Conservation (phyloP, 2,329 filamentous ascomycete species). For the Fusarium sp. region DNA sequence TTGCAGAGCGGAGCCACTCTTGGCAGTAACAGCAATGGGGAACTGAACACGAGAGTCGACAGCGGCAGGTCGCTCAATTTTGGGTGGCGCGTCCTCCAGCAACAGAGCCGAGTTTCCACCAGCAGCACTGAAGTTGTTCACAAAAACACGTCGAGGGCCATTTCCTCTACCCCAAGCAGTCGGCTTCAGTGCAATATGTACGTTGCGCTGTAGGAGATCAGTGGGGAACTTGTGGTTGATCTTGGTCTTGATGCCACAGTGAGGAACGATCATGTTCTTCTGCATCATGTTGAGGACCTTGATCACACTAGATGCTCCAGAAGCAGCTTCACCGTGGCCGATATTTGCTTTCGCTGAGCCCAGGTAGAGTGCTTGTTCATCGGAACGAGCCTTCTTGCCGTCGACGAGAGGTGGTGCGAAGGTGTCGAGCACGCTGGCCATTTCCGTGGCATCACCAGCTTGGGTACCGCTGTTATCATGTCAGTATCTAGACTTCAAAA, state of each 20-base stretch:
- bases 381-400: conserved; percentile 16
- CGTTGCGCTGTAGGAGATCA: conserved; percentile 51
- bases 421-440: conserved; percentile 76
- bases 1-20: conserved; percentile 16
- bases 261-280: conserved; percentile 61
- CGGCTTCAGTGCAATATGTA: conserved; percentile 65
- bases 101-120: conserved; percentile 78
- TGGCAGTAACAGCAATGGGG: conserved; percentile 22
- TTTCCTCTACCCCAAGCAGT: conserved; percentile 59
- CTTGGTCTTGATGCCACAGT: conserved; percentile 63
- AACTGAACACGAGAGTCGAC: conserved; percentile 50
- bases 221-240: conserved; percentile 61
- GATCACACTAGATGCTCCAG: conserved; percentile 64
- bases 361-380: conserved; percentile 57
- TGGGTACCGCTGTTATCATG: conserved; percentile 76
- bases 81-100: conserved; percentile 64
- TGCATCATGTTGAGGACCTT: conserved; percentile 67
- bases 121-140: conserved; percentile 79
- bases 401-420: conserved; percentile 54
- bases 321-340: conserved; percentile 73
- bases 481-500: neutral
- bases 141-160: conserved; percentile 60
- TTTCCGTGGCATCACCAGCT: conserved; percentile 86
- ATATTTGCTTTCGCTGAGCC: conserved; percentile 75
- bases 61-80: conserved; percentile 41